These are phyloP conservation scores for Paramecium octaurelia DNA, from an alignment of 73 alveolate genomes.

Conservation along the genomic window DNA sequence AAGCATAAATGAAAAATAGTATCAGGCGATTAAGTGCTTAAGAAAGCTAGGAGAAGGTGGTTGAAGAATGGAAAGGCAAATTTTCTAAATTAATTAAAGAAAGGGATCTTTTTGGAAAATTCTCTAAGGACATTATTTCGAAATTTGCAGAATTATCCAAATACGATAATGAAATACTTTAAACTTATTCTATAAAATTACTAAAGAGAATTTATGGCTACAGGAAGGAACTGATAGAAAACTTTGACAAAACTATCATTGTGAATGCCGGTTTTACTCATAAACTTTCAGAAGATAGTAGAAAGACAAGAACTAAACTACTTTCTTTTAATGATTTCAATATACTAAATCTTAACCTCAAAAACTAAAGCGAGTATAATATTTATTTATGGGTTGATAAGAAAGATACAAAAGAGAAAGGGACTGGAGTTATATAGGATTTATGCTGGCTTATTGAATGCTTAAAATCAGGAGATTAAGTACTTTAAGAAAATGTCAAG, in stretches of 20 bases:
- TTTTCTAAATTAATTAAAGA: neutral
- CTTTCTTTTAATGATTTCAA: neutral
- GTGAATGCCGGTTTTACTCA: neutral
- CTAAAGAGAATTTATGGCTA: conserved; percentile 27
- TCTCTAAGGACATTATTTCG: neutral
- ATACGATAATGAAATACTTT: neutral
- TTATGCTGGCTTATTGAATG: neutral
- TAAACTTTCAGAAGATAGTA: neutral
- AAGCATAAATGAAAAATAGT: neutral
- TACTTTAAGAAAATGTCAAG: neutral
- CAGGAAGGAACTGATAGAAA: neutral
- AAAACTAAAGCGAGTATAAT: conserved; percentile 7
- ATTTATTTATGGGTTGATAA: neutral
- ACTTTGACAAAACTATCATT: neutral
- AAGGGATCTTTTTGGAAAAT: neutral
- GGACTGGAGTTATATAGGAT: conserved; percentile 30
- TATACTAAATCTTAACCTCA: neutral
- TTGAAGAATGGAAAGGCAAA: neutral
- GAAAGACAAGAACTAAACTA: neutral
- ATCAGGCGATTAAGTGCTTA: neutral
- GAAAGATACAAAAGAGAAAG: neutral
- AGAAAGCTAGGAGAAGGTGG: neutral
- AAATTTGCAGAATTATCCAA: neutral
- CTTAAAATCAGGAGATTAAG: neutral
- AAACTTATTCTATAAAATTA: neutral